These are phyloP conservation scores for Kwoniella pini DNA, from an alignment of 768 basidiomycete species.

Conservation along the genomic window DNA sequence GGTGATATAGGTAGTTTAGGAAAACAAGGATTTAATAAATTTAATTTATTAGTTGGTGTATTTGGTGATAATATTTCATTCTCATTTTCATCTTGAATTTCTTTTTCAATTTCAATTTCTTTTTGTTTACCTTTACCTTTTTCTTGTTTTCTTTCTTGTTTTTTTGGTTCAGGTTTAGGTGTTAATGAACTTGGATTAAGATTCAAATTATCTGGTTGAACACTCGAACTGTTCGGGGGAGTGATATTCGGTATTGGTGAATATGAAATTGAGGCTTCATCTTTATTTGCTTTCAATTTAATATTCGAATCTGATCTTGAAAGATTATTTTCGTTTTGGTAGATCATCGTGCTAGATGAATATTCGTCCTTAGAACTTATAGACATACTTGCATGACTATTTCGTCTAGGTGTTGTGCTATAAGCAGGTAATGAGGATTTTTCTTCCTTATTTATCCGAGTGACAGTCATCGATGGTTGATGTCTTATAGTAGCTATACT, in stretches of 20 bases:
- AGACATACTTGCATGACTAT: too few relatives aligned
- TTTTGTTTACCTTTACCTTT: not conserved
- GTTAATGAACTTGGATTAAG: not conserved
- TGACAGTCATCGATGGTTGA: too few relatives aligned
- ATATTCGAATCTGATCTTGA: not conserved
- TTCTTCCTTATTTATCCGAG: too few relatives aligned
- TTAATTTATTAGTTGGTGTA: not conserved
- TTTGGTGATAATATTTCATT: not conserved
- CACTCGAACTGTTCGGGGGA: too few relatives aligned
- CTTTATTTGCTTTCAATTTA: not conserved
- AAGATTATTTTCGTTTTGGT: too few relatives aligned
- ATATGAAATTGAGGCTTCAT: not conserved
- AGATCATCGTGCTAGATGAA: too few relatives aligned
- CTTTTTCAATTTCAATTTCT: not conserved
- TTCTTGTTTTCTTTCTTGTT: not conserved
- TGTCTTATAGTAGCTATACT: not conserved
- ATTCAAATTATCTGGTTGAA: too few relatives aligned
- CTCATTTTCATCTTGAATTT: not conserved
- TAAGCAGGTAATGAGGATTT: too few relatives aligned
- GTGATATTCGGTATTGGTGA: not conserved
- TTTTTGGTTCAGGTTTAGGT: not conserved
- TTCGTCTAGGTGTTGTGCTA: too few relatives aligned
- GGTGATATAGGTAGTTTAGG: conserved; percentile 8
- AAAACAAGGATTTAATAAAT: not conserved
- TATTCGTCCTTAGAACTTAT: too few relatives aligned